These are phyloP conservation scores for Phytophthora pini DNA, from an alignment of 352 stramenopile species.

Conservation along the genomic window DNA sequence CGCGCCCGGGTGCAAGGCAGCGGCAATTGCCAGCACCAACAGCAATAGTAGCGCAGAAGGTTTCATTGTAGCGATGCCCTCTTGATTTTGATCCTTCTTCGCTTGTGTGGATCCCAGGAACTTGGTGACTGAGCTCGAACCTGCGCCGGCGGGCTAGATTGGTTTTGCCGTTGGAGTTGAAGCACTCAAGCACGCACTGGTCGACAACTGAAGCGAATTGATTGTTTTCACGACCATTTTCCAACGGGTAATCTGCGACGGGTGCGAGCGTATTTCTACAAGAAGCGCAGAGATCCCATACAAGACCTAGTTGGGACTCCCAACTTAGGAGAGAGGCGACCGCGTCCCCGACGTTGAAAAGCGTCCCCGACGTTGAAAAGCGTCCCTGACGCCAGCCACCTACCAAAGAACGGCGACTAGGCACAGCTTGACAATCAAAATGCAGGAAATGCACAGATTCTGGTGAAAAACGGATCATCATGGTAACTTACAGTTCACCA, in stretches of 20 bases:
- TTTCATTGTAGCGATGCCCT: slow-evolving; percentile 18
- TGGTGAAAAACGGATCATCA: too few relatives aligned
- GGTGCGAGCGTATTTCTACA: neutral
- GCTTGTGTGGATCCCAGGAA: slow-evolving; percentile 3
- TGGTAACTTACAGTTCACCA: neutral
- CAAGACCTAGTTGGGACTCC: neutral
- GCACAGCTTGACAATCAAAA: too few relatives aligned
- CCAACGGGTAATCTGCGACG: slow-evolving; percentile 2
- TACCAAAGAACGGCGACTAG: too few relatives aligned
- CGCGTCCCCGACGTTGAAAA: too few relatives aligned
- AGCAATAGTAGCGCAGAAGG: slow-evolving; percentile 14
- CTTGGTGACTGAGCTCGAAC: slow-evolving; percentile 26
- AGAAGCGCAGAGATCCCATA: neutral
- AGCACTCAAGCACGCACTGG: neutral
- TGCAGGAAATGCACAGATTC: too few relatives aligned
- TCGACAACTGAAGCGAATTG: neutral
- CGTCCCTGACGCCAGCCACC: too few relatives aligned
- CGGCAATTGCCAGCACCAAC: slow-evolving; percentile 16
- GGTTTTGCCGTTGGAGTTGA: slow-evolving; percentile 1
- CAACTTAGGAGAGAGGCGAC: too few relatives aligned
- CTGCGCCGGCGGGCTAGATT: too few relatives aligned
- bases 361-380: too few relatives aligned
- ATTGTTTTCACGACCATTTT: neutral
- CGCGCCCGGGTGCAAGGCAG: neutral
- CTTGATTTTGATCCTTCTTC: slow-evolving; percentile 6